Base-by-base conservation (phyloP, 2,329 filamentous ascomycete species). In the Gaeumannomyces sp. region DNA sequence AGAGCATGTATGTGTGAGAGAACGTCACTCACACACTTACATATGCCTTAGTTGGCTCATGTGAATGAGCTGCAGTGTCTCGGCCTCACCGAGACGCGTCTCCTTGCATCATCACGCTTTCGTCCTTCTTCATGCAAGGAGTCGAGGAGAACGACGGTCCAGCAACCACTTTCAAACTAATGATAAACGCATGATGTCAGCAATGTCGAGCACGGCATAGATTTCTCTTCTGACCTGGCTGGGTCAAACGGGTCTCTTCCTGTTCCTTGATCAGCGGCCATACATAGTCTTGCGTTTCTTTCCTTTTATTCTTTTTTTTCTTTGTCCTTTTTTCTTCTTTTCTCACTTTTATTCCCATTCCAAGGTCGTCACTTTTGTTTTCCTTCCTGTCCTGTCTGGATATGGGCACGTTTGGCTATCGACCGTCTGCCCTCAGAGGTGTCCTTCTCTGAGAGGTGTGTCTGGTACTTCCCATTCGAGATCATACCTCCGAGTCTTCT, bases 1-100 rank as follows among this genome's bases (percentile, higher is more conserved):
- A 86, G 80, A 87, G 84, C 73, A 83, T 81, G 76, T 80, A 81
- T 70, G 69, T 80, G 68, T 85, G 73, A 80, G 68, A 33, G 57
- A 19, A 11, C 19, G 13, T 29, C 19, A 14, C 29, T 19, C 27
- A 14, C 27, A 29, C 27, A 16, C 35, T 3, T 29, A 10, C 57
- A 14, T 25, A 14, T 38, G 35, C 35, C 35, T 38, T 14, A 33
- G 4, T 13, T 33, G 33, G 33, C 33, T 13, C 29, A 6, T 29
- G 29, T 29, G 29, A 29, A 33, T 7, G 11, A 10, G 33, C 33
- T 33, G 10, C 33, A 33, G 33, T 5, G 35, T 4, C 35, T 38
- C 35, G 13, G 19, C 16, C 45, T 50, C 45, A 13, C n/a, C 45
- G 45, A 16, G 11, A 22, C 13, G 11, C 35, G 58, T 5, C 19